phyloP scores from a whole-genome alignment of 2,329 filamentous ascomycete genomes.

The Fusarium pseudoanthophilum region DNA sequence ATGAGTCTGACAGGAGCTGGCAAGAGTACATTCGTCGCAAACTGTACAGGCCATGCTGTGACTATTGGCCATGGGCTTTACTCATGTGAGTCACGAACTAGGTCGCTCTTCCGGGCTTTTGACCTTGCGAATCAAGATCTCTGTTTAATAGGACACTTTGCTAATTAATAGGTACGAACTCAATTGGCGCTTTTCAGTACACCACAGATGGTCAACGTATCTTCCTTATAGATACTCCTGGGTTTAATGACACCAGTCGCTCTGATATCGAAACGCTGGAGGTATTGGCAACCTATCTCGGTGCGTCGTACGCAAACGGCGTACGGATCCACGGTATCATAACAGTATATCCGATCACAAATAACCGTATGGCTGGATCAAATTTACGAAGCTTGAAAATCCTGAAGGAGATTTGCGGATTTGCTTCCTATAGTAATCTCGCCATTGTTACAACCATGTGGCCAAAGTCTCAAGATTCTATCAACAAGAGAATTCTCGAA shows the following conservation, averaged over 20 bases:
- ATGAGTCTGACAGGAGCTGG: conserved; percentile 17
- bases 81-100: conserved; percentile 4
- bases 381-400: conserved; percentile 2
- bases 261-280: conserved; percentile 16
- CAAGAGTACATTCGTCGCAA: conserved; percentile 15
- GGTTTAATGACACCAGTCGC: conserved; percentile 22
- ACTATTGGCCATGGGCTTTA: conserved; percentile 5
- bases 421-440: neutral
- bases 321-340: conserved; percentile 13
- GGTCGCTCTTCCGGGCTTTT: neutral
- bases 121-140: neutral
- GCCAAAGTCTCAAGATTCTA: neutral
- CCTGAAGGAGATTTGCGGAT: conserved; percentile 8
- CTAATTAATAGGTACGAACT: conserved; percentile 7
- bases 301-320: conserved; percentile 20
- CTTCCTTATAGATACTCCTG: conserved; percentile 22
- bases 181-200: conserved; percentile 3
- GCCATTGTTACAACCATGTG: conserved; percentile 27
- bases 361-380: conserved; percentile 25
- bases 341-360: conserved; percentile 13
- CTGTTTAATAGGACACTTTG: no score
- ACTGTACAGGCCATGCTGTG: neutral
- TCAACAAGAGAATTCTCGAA: neutral
- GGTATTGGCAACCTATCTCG: conserved; percentile 17
- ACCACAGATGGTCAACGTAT: neutral